Evolutionary conservation across 2,329 filamentous ascomycete species (phyloP).

Genomic region (Penicillium sp.): DNA sequence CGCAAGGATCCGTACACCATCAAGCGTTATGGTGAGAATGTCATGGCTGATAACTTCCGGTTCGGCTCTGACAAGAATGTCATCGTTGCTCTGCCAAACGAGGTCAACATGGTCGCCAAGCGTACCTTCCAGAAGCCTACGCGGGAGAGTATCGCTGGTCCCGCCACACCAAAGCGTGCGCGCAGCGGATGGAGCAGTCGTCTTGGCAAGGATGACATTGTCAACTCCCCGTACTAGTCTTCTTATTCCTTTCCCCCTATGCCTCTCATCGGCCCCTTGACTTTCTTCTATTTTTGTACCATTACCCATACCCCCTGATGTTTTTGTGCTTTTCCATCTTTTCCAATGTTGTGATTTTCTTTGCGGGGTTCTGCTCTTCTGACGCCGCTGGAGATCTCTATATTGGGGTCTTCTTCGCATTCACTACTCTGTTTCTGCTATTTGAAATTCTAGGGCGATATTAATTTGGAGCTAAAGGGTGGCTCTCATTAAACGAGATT

Average conservation of each 20-base stretch:
- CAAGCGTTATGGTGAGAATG: conserved; percentile 91
- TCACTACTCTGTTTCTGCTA: background rate
- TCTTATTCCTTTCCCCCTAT: background rate
- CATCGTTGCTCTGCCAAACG: conserved; percentile 92
- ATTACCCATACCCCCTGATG: conserved; percentile 32
- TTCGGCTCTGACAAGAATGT: conserved; percentile 97
- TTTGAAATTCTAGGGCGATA: background rate
- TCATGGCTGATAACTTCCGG: conserved; percentile 98
- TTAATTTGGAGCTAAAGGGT: background rate
- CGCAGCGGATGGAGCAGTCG: conserved; percentile 36
- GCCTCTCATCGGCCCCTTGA: background rate
- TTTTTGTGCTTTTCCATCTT: conserved; percentile 12
- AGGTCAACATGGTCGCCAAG: conserved; percentile 96
- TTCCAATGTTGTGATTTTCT: conserved; percentile 1
- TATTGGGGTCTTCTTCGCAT: background rate
- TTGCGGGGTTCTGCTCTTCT: background rate
- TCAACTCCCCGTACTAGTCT: conserved; percentile 64
- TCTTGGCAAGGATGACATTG: conserved; percentile 78
- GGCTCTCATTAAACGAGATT: background rate
- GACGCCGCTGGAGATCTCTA: background rate
- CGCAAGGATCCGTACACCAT: conserved; percentile 89
- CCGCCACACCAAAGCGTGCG: conserved; percentile 47
- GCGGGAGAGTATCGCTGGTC: conserved; percentile 80
- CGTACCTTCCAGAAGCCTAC: conserved; percentile 82
- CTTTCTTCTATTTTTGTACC: conserved; percentile 20